Conservation (phyloP, 1,284 basidiomycete genomes). For the Hymenochaete sp. region DNA sequence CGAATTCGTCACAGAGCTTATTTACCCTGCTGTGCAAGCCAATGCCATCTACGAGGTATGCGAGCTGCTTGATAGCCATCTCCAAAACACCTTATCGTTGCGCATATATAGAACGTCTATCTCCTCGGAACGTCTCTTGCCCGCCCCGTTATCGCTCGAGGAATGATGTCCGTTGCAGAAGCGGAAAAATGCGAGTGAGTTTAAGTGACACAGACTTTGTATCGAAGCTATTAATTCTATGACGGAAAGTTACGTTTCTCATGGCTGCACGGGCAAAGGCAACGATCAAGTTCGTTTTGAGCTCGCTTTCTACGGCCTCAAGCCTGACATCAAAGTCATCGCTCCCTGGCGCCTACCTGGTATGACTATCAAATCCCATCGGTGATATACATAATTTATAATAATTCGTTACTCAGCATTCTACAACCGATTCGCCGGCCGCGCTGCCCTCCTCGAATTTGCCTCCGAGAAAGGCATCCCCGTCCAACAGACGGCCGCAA, state of each 20-base stretch:
- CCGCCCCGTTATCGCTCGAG: constrained; percentile 96
- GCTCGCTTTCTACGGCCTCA: constrained; percentile 97
- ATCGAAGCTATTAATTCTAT: constrained; percentile 6
- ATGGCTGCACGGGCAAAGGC: constrained; percentile 98
- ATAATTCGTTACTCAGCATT: constrained; percentile 55
- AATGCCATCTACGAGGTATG: constrained; percentile 96
- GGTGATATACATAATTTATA: neutral
- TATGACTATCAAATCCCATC: constrained; percentile 23
- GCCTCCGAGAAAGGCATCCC: constrained; percentile 88
- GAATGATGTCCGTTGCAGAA: constrained; percentile 94
- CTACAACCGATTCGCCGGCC: constrained; percentile 95
- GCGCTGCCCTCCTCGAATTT: constrained; percentile 86
- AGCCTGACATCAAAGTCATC: constrained; percentile 98
- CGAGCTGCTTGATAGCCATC: constrained; percentile 6
- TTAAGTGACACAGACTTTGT: neutral
- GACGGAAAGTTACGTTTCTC: constrained; percentile 77
- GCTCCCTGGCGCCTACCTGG: constrained; percentile 96
- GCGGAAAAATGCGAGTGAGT: constrained; percentile 87
- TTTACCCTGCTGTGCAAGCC: constrained; percentile 96
- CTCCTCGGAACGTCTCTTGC: constrained; percentile 97
- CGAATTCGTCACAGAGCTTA: constrained; percentile 94
- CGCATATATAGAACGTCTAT: constrained; percentile 72
- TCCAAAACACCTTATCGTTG: constrained; percentile 1
- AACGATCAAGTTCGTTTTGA: constrained; percentile 99
- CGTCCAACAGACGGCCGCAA: constrained; percentile 90